Evolutionary conservation across 345 rosid species (phyloP), one percentile per base, ranked within the genome.

Genomic region (Eucalyptus erythrocorys): DNA sequence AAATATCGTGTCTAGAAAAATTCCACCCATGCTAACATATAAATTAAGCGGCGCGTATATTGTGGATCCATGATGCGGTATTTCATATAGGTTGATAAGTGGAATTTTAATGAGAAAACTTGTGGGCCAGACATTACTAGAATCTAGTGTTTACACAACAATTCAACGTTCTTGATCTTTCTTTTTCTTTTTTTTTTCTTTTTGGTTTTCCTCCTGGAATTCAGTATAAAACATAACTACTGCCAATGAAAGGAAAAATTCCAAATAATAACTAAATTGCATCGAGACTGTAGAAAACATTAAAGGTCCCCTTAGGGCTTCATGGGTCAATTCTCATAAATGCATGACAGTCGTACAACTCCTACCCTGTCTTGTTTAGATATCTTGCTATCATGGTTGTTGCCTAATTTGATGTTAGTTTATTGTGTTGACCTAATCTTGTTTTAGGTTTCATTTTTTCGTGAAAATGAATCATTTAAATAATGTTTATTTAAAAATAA

Each of bases 41-140:
- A n/a, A 3, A n/a, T n/a, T 14, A 64, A 64, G 32, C 0, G 0
- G 15, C 6, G 6, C 1, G 1, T 19, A 2, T 19, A 11, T 76
- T 10, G 27, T 10, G 7, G 42, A 76, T 27, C 5, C 45, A 19
- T 13, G 15, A 76, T 76, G 8, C 8, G 27, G 42, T 76, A 37
- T 76, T 37, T 76, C 47, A 10, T 22, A 2, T 21, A 24, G 27
- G 45, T 76, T 10, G 42, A 76, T 37, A 19, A 40, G 47, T 37
- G 26, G 2, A 40, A 40, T 76, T 76, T 76, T 22, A 40, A 40
- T 21, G 12, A 40, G 15, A 34, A 37, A 76, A 71, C 4, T 71
- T 17, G 40, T 4, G 81, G 43, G 3, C 11, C 79, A 66, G 8
- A 66, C 42, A 66, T 32, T 16, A 16, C 32, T 66, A 64, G 76